Evolutionary conservation across 192 early-diverging fungal genomes (phyloP), one percentile per base, ranked within the genome.

Genomic region (Kickxella alabastrina): DNA sequence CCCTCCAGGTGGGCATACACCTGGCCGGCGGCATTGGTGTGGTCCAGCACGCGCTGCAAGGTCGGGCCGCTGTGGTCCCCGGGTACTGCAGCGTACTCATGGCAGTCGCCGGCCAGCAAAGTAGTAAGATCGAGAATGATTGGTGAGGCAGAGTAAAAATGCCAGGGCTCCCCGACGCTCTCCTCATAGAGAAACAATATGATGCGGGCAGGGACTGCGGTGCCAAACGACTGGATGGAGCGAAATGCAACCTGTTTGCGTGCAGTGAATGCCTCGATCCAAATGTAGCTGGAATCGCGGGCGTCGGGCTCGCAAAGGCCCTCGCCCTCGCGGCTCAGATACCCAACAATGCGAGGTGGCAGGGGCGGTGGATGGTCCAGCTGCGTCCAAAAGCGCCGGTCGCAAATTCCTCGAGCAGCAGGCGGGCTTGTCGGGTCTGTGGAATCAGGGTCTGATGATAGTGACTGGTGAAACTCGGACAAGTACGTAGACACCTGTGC

Each of bases 271-370:
- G 60, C 72, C 19, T 63, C 60, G 15, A 75, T 39, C 72, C 72
- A 75, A n/a, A 68, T 24, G n/a, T 36, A 37, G 52, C 65, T 59
- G n/a, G 45, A 38, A 19, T 67, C 72, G 41, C 72, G 65, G 15
- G 44, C 60, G 14, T 64, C 72, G 3, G 60, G 61, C 45, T 75
- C 72, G 40, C 65, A 75, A 31, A 75, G 57, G 2, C 72, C 72
- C 39, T 75, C 72, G 34, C 65, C 57, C 22, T 75, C 72, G n/a
- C 72, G 65, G 41, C 72, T 75, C 48, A 75, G 46, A 34, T 75
- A 75, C 15, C 72, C 72, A 8, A 75, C 52, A 14, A 75, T 57
- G 6, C 34, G 27, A 19, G 65, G 65, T 36, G 47, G 45, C 31
- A 22, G 9, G 17, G 49, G 48, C 22, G 22, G 28, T 37, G 36